Conservation (phyloP, 495 filamentous ascomycete species). For the Talaromyces proteolyticus region DNA sequence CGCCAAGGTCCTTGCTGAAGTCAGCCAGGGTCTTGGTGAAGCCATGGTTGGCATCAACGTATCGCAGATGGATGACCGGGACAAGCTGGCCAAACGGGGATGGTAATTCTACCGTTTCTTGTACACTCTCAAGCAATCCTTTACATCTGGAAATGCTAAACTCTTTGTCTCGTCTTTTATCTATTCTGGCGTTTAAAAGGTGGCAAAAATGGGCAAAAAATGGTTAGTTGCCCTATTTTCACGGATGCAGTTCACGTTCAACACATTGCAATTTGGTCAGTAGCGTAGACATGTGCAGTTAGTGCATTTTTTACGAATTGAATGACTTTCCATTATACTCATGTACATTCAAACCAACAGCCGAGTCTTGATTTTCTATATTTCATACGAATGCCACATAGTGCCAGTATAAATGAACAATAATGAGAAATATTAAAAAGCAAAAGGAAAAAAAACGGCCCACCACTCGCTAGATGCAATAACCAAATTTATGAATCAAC, state of each 20-base stretch:
- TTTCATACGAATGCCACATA: too few relatives aligned
- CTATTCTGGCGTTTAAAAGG: slow-evolving; percentile 10
- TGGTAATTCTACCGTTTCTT: slow-evolving; percentile 51
- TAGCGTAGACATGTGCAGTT: too few relatives aligned
- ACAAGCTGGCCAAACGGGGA: slow-evolving; percentile 82
- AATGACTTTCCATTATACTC: too few relatives aligned
- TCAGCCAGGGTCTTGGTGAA: slow-evolving; percentile 81
- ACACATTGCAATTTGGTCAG: too few relatives aligned
- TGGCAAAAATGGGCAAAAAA: background rate
- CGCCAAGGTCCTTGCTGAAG: slow-evolving; percentile 78
- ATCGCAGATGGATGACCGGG: slow-evolving; percentile 59
- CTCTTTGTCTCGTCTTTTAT: background rate
- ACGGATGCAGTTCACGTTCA: too few relatives aligned
- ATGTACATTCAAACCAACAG: too few relatives aligned
- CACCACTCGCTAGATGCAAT: background rate
- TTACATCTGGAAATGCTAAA: background rate
- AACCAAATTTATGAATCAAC: background rate
- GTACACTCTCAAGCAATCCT: background rate
- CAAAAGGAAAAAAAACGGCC: background rate
- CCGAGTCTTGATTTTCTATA: too few relatives aligned
- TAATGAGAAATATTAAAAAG: too few relatives aligned
- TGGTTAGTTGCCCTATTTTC: too few relatives aligned
- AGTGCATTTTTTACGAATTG: too few relatives aligned
- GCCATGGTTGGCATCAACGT: slow-evolving; percentile 95
- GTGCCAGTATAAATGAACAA: too few relatives aligned